Evolutionary conservation across 176 grass and related monocot species (phyloP).

Genomic region (Thinopyrum elongatum): DNA sequence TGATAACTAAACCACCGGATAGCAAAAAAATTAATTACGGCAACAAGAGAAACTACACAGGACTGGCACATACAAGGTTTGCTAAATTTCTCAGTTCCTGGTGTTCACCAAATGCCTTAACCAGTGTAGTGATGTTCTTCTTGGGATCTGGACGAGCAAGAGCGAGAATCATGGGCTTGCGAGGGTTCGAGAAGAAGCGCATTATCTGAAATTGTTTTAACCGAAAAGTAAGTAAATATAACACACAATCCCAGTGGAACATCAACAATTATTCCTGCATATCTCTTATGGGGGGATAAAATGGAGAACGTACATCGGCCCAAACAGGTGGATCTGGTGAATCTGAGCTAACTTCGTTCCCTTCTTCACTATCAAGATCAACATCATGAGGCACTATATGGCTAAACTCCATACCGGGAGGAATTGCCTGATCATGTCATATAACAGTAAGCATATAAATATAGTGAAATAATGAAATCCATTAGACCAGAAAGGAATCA

Average conservation of each 20-base stretch:
- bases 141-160: slow-evolving; percentile 77
- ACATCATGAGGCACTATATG: slow-evolving; percentile 63
- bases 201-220: slow-evolving; percentile 59
- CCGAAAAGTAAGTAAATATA: slow-evolving; percentile 8
- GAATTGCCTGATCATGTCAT: slow-evolving; percentile 55
- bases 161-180: slow-evolving; percentile 87
- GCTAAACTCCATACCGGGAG: slow-evolving; percentile 86
- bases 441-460: slow-evolving; percentile 2
- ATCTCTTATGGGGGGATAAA: neutral
- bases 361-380: slow-evolving; percentile 66
- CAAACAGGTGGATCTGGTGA: slow-evolving; percentile 57
- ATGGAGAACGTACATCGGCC: slow-evolving; percentile 51
- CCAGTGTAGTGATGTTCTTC: slow-evolving; percentile 79
- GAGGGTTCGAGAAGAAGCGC: slow-evolving; percentile 81
- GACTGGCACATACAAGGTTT: slow-evolving; percentile 60
- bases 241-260: neutral
- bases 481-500: slow-evolving; percentile 21
- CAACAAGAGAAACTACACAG: slow-evolving; percentile 16
- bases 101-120: slow-evolving; percentile 91
- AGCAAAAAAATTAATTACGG: neutral
- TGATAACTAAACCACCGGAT: neutral
- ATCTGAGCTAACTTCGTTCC: slow-evolving; percentile 47
- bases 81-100: slow-evolving; percentile 72
- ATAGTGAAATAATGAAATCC: slow-evolving; percentile 1
- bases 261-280: slow-evolving; percentile 1